Evolutionary conservation across 2,329 filamentous ascomycete species (phyloP).

Genomic region (Chrysosphaeria jannelii): DNA sequence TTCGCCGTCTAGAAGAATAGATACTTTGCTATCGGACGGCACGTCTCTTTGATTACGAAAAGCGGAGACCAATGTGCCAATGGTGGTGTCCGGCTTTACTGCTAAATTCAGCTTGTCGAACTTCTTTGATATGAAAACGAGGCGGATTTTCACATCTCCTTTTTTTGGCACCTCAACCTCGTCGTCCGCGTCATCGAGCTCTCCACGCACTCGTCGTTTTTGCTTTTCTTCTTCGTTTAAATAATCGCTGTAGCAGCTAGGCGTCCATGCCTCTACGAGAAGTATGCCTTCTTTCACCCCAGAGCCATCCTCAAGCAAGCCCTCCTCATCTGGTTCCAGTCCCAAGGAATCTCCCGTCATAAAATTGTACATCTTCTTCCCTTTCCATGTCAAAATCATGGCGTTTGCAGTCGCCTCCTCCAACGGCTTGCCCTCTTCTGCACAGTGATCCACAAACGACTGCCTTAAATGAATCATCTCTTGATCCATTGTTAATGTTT

Average conservation of each 20-base stretch:
- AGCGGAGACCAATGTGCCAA: conserved; percentile 28
- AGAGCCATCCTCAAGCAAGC: conserved; percentile 11
- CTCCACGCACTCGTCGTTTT: no score
- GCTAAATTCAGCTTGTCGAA: conserved; percentile 18
- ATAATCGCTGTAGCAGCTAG: no score
- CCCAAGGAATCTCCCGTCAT: conserved; percentile 42
- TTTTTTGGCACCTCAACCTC: no score
- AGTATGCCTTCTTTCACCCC: conserved; percentile 5
- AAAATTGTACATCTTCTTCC: conserved; percentile 40
- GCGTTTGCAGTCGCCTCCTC: no score
- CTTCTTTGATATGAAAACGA: conserved; percentile 23
- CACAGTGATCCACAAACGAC: no score
- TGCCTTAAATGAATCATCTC: no score
- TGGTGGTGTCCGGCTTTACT: conserved; percentile 22
- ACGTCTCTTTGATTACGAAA: conserved; percentile 27
- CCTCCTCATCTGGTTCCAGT: conserved; percentile 17
- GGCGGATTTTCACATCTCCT: no score
- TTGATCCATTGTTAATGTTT: no score
- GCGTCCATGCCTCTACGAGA: no score
- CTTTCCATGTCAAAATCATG: conserved; percentile 58
- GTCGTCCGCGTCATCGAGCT: neutral
- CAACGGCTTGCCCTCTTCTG: no score
- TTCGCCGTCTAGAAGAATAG: conserved; percentile 49
- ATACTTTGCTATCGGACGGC: conserved; percentile 19
- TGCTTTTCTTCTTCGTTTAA: no score